phyloP scores from a whole-genome alignment of 768 basidiomycete species.

The Tricholomella constricta region DNA sequence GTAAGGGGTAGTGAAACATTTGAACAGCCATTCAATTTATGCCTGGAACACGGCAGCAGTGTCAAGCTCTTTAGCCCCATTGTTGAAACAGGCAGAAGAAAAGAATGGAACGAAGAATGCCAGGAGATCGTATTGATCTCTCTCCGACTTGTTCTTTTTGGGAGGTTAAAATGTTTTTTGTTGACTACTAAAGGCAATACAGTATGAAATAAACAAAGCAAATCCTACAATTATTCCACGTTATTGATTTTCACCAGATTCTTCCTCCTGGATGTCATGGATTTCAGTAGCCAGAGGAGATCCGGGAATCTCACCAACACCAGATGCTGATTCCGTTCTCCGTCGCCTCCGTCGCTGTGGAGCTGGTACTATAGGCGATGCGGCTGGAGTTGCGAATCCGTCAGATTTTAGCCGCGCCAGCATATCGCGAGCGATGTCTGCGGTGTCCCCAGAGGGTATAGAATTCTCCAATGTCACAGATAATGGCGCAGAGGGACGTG shows the following conservation, averaged over 20 bases:
- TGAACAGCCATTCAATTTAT: constrained; percentile 59
- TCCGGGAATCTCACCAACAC: constrained; percentile 29
- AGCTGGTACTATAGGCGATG: constrained; percentile 49
- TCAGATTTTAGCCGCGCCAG: constrained; percentile 71
- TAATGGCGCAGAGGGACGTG: constrained; percentile 32
- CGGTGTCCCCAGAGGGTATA: constrained; percentile 33
- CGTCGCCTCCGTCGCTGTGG: constrained; percentile 41
- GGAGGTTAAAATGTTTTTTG: constrained; percentile 32
- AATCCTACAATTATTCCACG: constrained; percentile 2
- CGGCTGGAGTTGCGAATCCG: constrained; percentile 58
- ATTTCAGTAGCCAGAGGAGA: constrained; percentile 37
- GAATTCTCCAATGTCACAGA: constrained; percentile 36
- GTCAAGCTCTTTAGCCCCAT: constrained; percentile 54
- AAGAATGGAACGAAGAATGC: constrained; percentile 57
- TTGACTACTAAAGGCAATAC: constrained; percentile 3
- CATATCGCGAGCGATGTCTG: constrained; percentile 72
- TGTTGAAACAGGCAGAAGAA: constrained; percentile 59
- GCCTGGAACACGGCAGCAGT: constrained; percentile 41
- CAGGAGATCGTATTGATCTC: constrained; percentile 58
- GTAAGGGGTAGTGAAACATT: constrained; percentile 29
- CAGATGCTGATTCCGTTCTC: constrained; percentile 31
- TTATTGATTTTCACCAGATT: constrained; percentile 3
- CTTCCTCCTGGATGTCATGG: constrained; percentile 23
- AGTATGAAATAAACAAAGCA: constrained; percentile 5
- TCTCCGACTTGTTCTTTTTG: constrained; percentile 47